These are phyloP conservation scores for Polyplosphaeria fusca DNA, from an alignment of 495 filamentous ascomycete genomes.

Conservation along the genomic window DNA sequence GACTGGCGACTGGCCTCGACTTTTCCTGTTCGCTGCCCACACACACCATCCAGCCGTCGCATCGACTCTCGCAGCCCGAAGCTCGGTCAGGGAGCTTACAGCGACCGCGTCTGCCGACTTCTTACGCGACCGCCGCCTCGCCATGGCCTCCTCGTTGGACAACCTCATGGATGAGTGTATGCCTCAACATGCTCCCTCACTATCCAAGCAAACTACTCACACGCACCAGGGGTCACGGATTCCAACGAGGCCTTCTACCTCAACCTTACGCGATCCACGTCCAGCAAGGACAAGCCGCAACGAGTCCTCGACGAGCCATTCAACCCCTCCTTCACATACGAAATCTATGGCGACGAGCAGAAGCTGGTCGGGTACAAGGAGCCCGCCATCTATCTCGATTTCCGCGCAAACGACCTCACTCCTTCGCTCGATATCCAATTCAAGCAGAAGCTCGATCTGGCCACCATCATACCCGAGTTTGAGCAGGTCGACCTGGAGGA, in stretches of 20 bases:
- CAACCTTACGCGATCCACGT: constrained; percentile 27
- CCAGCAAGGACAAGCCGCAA: constrained; percentile 6
- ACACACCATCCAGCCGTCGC: too few species aligned
- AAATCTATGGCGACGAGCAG: constrained; percentile 89
- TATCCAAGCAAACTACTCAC: too few species aligned
- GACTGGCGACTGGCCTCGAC: neutral
- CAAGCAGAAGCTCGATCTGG: constrained; percentile 60
- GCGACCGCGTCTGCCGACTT: too few species aligned
- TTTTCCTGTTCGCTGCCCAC: neutral
- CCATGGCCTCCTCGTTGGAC: too few species aligned
- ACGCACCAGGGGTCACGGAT: too few species aligned
- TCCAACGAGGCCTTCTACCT: constrained; percentile 38
- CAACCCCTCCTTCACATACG: constrained; percentile 82
- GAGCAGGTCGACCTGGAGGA: constrained; percentile 69
- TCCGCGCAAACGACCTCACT: constrained; percentile 76
- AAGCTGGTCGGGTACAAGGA: constrained; percentile 84
- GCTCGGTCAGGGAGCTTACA: too few species aligned
- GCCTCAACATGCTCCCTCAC: too few species aligned
- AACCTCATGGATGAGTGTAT: too few species aligned
- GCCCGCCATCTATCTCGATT: constrained; percentile 70
- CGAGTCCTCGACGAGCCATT: constrained; percentile 50
- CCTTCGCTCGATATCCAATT: constrained; percentile 70
- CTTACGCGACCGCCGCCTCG: too few species aligned
- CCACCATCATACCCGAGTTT: constrained; percentile 49
- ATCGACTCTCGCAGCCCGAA: too few species aligned